Conservation (phyloP, 805 yeast genomes). For the Metschnikowia henanensis region DNA sequence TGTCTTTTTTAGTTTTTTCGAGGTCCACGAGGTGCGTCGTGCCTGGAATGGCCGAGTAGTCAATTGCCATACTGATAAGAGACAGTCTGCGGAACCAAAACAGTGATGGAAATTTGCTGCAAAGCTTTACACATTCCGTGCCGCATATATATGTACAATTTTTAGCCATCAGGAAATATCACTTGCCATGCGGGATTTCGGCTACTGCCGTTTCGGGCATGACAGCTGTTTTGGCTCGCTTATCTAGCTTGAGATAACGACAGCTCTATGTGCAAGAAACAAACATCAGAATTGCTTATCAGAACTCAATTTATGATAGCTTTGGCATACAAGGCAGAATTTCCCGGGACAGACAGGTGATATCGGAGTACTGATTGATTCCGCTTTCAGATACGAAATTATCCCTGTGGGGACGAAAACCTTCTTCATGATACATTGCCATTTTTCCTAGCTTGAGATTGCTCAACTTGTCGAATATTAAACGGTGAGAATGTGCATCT, state of each 20-base stretch:
- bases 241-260: not conserved
- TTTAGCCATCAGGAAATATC: not conserved
- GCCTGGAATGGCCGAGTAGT: conserved; percentile 43
- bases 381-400: no score
- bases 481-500: no score
- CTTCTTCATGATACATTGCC: no score
- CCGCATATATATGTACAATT: not conserved
- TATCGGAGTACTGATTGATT: no score
- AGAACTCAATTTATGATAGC: not conserved
- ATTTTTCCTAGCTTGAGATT: no score
- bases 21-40: conserved; percentile 50
- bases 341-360: no score
- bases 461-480: no score
- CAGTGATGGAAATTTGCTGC: no score
- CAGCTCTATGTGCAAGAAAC: not conserved
- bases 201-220: not conserved
- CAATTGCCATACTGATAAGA: conserved; percentile 8
- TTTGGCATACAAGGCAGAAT: no score
- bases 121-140: no score
- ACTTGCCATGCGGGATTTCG: not conserved
- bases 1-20: conserved; percentile 33
- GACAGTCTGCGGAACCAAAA: not conserved
- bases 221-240: not conserved
- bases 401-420: no score
- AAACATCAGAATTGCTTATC: not conserved